Evolutionary conservation across 345 rosid genomes (phyloP).

Genomic region (Eucalyptus marginata): DNA sequence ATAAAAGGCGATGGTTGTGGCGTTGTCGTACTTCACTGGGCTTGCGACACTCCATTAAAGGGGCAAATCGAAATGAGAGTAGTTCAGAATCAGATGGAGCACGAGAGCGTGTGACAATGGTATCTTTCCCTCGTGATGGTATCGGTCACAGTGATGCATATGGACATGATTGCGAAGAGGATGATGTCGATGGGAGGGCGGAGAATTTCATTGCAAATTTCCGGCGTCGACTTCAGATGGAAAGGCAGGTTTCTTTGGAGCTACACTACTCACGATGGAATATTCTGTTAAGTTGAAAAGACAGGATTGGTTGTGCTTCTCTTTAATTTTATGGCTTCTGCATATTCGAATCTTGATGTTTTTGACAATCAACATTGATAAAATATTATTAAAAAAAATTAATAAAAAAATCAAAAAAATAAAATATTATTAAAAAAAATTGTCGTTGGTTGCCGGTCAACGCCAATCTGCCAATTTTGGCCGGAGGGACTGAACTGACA

Average conservation of each 20-base stretch:
- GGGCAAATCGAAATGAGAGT: neutral
- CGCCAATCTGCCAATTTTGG: accelerated
- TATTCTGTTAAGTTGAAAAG: neutral
- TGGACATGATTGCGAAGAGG: neutral
- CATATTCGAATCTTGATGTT: neutral
- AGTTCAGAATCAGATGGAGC: neutral
- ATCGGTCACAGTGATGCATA: neutral
- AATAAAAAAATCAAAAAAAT: too few species aligned
- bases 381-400: too few species aligned
- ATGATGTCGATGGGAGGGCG: neutral
- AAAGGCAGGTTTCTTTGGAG: conserved; percentile 25
- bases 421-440: too few species aligned
- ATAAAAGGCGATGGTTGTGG: neutral
- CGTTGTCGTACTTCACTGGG: neutral
- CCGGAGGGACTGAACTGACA: accelerated
- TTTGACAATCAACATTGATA: neutral
- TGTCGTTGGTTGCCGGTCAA: accelerated
- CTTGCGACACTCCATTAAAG: neutral
- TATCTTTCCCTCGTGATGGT: neutral
- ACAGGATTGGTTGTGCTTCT: neutral
- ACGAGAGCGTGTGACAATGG: neutral
- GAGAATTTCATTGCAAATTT: neutral
- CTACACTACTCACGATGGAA: neutral
- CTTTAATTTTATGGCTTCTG: neutral
- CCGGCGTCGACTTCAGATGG: conserved; percentile 8